Evolutionary conservation across 371 early-diverging fungal species (phyloP), one percentile per base, ranked within the genome.

Genomic region (Nematocida sp.): DNA sequence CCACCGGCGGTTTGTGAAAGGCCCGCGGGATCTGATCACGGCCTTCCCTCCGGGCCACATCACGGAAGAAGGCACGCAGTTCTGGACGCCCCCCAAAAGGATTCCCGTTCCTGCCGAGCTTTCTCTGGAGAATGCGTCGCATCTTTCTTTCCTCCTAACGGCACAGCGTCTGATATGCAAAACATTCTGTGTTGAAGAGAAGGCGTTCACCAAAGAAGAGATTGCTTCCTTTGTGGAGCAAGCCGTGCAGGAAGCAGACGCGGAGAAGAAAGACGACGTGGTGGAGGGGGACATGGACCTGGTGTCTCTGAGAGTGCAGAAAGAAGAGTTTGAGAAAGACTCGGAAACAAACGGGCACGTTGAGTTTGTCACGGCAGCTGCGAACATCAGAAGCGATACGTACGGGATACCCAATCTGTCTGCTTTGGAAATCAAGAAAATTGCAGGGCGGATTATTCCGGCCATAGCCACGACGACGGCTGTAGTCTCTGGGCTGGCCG

Each of bases 381-480:
- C 96, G 53, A 97, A 97, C 85, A 83, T 98, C 83, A 89, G 99
- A 78, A 96, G 96, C 5, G 79, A 85, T 75, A 95, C 94, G 86
- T 99, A 99, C 83, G 87, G 86, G 62, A 99, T 99, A 74, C 80
- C 87, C n/a, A 83, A 84, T 45, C 91, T 93, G 1, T 91, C 95
- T 82, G 89, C 92, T 57, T 90, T 90, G 83, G 89, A 90, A 83
- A 93, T 95, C 77, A 97, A 95, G 87, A 91, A 92, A 79, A 95
- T 99, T 85, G 97, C 99, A 1, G 99, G 99, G 40, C 92, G 92
- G 84, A 99, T 99, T 77, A 98, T 99, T 77, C 99, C 99, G 27
- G 99, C 99, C 45, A 99, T 99, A 85, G 98, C 99, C 7, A 99
- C 99, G 1, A 99, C 99, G 0, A 99, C 99, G 0, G 90, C 97